phyloP scores from a whole-genome alignment of 2,329 filamentous ascomycete species.

The Xylariaceae sp. region DNA sequence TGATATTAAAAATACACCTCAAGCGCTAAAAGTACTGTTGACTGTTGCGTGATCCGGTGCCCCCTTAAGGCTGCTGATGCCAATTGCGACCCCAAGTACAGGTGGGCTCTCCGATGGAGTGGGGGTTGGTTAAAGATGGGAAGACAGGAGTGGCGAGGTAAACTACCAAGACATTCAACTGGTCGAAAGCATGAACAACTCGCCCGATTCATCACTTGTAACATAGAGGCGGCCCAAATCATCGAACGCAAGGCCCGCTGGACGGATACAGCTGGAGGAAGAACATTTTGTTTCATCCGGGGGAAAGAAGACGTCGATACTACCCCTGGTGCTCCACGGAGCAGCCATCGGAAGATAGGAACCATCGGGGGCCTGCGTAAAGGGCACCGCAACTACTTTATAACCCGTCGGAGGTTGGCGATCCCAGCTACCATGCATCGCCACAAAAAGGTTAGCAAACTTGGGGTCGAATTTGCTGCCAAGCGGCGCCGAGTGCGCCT shows the following conservation, averaged over 20 bases:
- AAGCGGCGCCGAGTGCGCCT: conserved; percentile 58
- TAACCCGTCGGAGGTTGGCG: conserved; percentile 32
- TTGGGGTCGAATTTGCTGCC: conserved; percentile 57
- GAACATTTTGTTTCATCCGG: conserved; percentile 38
- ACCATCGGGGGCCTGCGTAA: conserved; percentile 27
- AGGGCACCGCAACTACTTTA: conserved; percentile 32
- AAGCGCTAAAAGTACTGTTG: no score
- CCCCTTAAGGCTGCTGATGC: no score
- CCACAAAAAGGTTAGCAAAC: conserved; percentile 51
- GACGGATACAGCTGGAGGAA: conserved; percentile 44
- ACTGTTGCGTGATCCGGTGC: no score
- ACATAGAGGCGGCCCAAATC: conserved; percentile 46
- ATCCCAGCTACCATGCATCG: conserved; percentile 56
- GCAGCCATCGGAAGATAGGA: conserved; percentile 26
- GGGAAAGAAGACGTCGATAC: conserved; percentile 46
- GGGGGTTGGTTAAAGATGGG: no score
- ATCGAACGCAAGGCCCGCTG: conserved; percentile 41
- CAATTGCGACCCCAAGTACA: no score
- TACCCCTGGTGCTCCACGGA: conserved; percentile 34
- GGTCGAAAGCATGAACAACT: conserved; percentile 31
- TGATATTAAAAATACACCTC: no score
- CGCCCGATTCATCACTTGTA: conserved; percentile 48
- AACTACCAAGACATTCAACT: neutral
- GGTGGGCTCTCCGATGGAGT: no score
- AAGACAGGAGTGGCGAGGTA: neutral